Evolutionary conservation across 768 basidiomycete species (phyloP).

Genomic region (Mycena rebaudengoi): DNA sequence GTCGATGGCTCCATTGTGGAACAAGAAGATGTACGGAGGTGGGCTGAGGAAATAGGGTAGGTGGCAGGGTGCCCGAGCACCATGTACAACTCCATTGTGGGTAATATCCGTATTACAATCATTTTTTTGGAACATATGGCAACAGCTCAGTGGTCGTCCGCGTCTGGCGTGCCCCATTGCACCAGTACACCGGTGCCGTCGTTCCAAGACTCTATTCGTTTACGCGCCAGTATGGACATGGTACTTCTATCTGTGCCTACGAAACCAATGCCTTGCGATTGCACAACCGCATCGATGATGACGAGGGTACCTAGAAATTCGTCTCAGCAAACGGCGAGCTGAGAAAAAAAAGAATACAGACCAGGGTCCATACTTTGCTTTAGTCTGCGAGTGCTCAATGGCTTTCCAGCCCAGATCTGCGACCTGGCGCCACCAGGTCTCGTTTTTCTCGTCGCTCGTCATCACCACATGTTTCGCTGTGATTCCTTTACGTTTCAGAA

Average conservation of each 20-base stretch:
- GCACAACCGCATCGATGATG: constrained; percentile 58
- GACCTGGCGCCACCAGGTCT: constrained; percentile 24
- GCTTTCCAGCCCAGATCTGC: constrained; percentile 40
- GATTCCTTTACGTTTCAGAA: constrained; percentile 33
- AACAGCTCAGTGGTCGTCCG: constrained; percentile 46
- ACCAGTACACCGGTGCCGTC: constrained; percentile 48
- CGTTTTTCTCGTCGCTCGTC: constrained; percentile 38
- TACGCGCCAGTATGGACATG: constrained; percentile 53
- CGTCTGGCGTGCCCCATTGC: constrained; percentile 50
- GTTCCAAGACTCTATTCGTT: constrained; percentile 58
- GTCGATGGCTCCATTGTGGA: not conserved
- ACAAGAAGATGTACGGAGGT: constrained; percentile 31
- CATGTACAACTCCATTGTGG: not conserved
- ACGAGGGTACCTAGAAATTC: constrained; percentile 29
- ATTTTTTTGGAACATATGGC: not conserved
- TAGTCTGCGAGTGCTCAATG: constrained; percentile 41
- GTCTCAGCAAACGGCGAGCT: not conserved
- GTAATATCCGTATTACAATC: not conserved
- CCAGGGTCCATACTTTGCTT: constrained; percentile 40
- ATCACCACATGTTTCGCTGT: constrained; percentile 40
- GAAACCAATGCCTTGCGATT: constrained; percentile 54
- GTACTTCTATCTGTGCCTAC: constrained; percentile 59
- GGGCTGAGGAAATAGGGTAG: constrained; percentile 40
- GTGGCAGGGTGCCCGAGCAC: not conserved
- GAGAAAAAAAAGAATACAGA: constrained; percentile 23